Evolutionary conservation across 768 basidiomycete genomes (phyloP).

Genomic region (Psilocybe azurescens): DNA sequence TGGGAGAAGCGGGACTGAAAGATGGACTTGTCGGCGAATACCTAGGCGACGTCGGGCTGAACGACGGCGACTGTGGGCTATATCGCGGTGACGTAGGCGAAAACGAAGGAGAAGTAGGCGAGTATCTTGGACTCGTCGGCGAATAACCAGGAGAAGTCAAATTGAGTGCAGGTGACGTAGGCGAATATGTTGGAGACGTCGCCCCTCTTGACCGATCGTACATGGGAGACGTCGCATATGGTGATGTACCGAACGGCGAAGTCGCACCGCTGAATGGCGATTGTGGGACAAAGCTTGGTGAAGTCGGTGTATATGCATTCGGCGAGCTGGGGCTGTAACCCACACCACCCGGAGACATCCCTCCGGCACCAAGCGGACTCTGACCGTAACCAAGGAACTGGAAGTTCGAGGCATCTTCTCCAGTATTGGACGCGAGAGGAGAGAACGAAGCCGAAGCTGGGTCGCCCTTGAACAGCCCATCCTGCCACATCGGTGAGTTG

Average conservation of each 20-base stretch:
- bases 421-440: conserved; percentile 87
- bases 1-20: conserved; percentile 88
- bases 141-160: conserved; percentile 86
- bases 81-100: conserved; percentile 86
- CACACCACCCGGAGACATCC: conserved; percentile 87
- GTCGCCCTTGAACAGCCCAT: conserved; percentile 79
- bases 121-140: conserved; percentile 86
- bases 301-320: conserved; percentile 87
- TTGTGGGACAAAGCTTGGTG: conserved; percentile 82
- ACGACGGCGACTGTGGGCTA: conserved; percentile 89
- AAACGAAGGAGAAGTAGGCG: conserved; percentile 84
- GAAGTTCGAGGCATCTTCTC: conserved; percentile 83
- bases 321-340: conserved; percentile 94
- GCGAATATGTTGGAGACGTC: conserved; percentile 87
- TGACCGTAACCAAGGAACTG: conserved; percentile 78
- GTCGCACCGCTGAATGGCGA: conserved; percentile 85
- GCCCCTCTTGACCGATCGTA: conserved; percentile 64
- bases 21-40: conserved; percentile 92
- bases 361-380: conserved; percentile 83
- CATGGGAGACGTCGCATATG: conserved; percentile 86
- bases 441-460: conserved; percentile 91
- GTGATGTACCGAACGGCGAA: conserved; percentile 82
- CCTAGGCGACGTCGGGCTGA: conserved; percentile 87
- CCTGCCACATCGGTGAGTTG: conserved; percentile 86
- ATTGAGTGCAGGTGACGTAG: conserved; percentile 84